phyloP scores from a whole-genome alignment of 2,329 filamentous ascomycete species.

The Pseudogymnoascus sp. region DNA sequence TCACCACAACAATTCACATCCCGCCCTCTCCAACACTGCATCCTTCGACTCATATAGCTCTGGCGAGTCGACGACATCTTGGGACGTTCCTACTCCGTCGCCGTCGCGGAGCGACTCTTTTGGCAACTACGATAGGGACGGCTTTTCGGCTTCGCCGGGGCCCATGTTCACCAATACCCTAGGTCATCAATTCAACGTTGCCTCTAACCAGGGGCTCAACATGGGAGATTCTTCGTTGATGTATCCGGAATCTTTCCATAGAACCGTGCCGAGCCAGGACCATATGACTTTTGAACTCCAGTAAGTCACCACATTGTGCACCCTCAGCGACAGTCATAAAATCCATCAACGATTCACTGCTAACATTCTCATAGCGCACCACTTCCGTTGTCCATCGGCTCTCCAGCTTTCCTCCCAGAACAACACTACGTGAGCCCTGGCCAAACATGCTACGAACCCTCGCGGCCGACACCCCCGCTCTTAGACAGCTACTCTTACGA shows the following conservation, averaged over 20 bases:
- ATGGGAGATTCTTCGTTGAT: not conserved
- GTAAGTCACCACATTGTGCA: not conserved
- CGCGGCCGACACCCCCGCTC: not conserved
- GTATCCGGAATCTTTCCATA: not conserved
- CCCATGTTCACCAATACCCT: not conserved
- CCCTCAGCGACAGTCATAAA: too few relatives aligned
- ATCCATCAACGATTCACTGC: not conserved
- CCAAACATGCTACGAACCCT: not conserved
- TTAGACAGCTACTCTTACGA: not conserved
- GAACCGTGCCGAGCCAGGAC: not conserved
- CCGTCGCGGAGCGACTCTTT: not conserved
- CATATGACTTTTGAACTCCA: not conserved
- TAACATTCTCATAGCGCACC: not conserved
- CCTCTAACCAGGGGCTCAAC: not conserved
- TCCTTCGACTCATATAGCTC: constrained; percentile 3
- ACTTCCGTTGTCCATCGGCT: not conserved
- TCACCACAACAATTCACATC: not conserved
- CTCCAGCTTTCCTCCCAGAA: constrained; percentile 2
- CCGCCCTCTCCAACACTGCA: not conserved
- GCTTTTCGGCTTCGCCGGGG: not conserved
- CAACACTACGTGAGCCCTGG: constrained; percentile 2
- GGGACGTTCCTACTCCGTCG: constrained; percentile 1
- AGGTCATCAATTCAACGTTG: not conserved
- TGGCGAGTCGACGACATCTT: not conserved
- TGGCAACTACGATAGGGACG: not conserved